A percentile compares a stretch with the other conserved stretches of the same genome.
Evolutionary conservation across 805 yeast species (phyloP).

Genomic region (Yarrowia porcina): DNA sequence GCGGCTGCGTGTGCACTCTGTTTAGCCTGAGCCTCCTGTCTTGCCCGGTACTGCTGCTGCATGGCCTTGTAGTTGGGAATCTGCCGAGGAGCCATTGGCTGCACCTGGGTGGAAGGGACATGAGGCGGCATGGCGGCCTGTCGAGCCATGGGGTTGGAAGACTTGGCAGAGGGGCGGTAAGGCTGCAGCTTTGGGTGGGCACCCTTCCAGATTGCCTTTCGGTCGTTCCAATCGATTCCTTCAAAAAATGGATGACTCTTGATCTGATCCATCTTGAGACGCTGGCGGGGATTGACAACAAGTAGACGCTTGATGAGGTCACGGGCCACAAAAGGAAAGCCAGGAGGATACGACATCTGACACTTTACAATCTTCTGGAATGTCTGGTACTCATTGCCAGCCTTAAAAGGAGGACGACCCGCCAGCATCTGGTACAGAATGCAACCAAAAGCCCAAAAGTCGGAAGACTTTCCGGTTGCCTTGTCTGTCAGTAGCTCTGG

Average conservation of each 20-base stretch:
- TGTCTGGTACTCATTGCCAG: constrained; percentile 76
- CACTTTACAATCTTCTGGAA: constrained; percentile 82
- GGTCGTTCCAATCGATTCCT: constrained; percentile 66
- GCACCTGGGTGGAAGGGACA: constrained; percentile 1
- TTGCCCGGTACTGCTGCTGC: constrained; percentile 26
- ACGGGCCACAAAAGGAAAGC: constrained; percentile 60
- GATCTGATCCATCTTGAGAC: constrained; percentile 57
- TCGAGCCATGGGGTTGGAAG: constrained; percentile 25
- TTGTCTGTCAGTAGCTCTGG: constrained; percentile 83
- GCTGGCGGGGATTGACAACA: constrained; percentile 63
- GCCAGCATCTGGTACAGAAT: constrained; percentile 77
- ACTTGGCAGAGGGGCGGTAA: constrained; percentile 43
- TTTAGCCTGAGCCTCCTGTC: constrained; percentile 21
- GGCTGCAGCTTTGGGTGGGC: constrained; percentile 68
- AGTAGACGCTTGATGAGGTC: constrained; percentile 66
- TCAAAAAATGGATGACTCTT: constrained; percentile 71
- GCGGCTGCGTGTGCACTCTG: constrained; percentile 23
- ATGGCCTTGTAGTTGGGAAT: constrained; percentile 27
- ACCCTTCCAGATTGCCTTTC: constrained; percentile 63
- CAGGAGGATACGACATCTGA: constrained; percentile 68
- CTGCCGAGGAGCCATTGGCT: constrained; percentile 21
- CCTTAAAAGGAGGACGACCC: constrained; percentile 88
- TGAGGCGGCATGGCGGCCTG: constrained; percentile 23
- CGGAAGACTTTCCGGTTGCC: constrained; percentile 77
- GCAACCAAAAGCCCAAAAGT: constrained; percentile 94